These are phyloP conservation scores for Podila epicladia DNA, from an alignment of 192 early-diverging fungal species.

Conservation along the genomic window DNA sequence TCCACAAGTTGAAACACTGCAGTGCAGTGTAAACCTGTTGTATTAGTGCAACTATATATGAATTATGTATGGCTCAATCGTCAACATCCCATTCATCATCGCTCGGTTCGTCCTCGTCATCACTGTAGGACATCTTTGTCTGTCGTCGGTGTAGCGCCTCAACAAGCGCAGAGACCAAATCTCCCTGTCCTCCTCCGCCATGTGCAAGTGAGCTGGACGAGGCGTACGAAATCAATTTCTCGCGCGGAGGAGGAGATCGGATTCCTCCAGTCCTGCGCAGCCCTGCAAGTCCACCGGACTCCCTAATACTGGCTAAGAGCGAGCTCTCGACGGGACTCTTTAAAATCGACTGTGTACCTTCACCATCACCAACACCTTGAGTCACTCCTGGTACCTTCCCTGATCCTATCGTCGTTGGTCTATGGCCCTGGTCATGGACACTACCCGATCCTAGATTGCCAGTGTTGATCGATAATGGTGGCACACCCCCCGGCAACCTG, in stretches of 20 bases:
- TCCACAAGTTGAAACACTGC: no score
- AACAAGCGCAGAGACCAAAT: constrained; percentile 44
- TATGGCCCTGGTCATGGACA: background rate
- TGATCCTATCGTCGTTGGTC: background rate
- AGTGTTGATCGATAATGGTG: constrained; percentile 16
- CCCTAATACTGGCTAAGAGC: constrained; percentile 40
- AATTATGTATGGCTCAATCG: no score
- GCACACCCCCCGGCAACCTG: background rate
- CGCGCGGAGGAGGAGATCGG: constrained; percentile 31
- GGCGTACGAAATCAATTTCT: background rate
- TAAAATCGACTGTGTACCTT: background rate
- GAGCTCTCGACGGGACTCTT: constrained; percentile 30
- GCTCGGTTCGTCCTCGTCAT: constrained; percentile 33
- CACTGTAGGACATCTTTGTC: constrained; percentile 43
- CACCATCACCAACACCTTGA: background rate
- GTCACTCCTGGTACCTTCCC: background rate
- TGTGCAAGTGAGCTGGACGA: constrained; percentile 4
- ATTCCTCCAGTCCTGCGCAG: constrained; percentile 47
- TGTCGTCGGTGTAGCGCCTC: constrained; percentile 43
- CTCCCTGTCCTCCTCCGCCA: constrained; percentile 15
- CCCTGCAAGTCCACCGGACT: constrained; percentile 39
- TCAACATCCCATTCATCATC: constrained; percentile 47
- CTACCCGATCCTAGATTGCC: background rate
- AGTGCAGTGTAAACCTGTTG: no score
- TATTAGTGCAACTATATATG: no score